phyloP scores from a whole-genome alignment of 1,139 yeast species.

The Yamadazyma friedrichii region DNA sequence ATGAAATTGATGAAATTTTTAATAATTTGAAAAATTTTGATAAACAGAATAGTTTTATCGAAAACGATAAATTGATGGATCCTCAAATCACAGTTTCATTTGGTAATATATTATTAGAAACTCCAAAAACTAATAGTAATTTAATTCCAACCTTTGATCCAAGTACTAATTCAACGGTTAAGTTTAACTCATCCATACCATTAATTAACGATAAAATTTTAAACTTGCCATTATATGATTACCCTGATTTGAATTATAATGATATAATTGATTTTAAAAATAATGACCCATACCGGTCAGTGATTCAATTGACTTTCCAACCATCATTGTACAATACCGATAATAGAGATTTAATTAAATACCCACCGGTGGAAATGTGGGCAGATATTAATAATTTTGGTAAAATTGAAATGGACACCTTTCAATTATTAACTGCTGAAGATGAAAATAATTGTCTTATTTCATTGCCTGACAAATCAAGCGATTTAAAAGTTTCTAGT shows the following conservation, averaged over 20 bases:
- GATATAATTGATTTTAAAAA: slow-evolving; percentile 22
- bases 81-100: slow-evolving; percentile 38
- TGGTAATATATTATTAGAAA: slow-evolving; percentile 35
- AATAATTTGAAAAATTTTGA: slow-evolving; percentile 9
- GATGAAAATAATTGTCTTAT: slow-evolving; percentile 43
- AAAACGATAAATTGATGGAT: slow-evolving; percentile 11
- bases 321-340: slow-evolving; percentile 37
- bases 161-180: slow-evolving; percentile 4
- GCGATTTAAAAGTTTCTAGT: slow-evolving; percentile 48
- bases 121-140: not conserved
- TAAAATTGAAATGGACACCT: slow-evolving; percentile 38
- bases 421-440: slow-evolving; percentile 47
- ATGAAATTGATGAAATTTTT: slow-evolving; percentile 17
- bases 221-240: slow-evolving; percentile 30
- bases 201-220: slow-evolving; percentile 38
- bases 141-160: slow-evolving; percentile 12
- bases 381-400: slow-evolving; percentile 40
- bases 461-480: slow-evolving; percentile 35
- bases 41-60: slow-evolving; percentile 4
- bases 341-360: slow-evolving; percentile 22
- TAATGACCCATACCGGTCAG: slow-evolving; percentile 36
- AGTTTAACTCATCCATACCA: slow-evolving; percentile 45
- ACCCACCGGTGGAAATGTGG: slow-evolving; percentile 59
- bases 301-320: slow-evolving; percentile 47
- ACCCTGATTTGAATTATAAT: slow-evolving; percentile 18